A percentile compares a stretch with the other conserved stretches of the same genome.
Conservation (phyloP, 805 yeast genomes). For the Pichia cabralensis region DNA sequence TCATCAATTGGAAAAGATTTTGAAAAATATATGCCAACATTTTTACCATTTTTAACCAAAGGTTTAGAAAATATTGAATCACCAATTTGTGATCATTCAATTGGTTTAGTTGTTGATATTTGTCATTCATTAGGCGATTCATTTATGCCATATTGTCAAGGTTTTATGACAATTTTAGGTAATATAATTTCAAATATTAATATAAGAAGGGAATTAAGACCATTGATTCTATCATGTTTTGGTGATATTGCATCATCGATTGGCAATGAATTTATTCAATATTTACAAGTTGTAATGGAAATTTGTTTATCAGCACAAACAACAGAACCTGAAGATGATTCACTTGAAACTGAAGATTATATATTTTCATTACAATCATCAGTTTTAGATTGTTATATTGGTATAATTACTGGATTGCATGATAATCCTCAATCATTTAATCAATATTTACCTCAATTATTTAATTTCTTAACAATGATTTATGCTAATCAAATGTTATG, state of each 20-base stretch:
- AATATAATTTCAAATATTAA: slow-evolving; percentile 54
- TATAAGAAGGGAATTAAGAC: slow-evolving; percentile 74
- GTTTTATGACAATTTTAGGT: slow-evolving; percentile 78
- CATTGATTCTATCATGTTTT: slow-evolving; percentile 81
- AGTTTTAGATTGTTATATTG: slow-evolving; percentile 92
- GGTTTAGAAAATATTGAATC: slow-evolving; percentile 79
- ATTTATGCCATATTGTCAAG: slow-evolving; percentile 65
- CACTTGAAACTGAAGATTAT: slow-evolving; percentile 72
- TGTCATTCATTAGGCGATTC: slow-evolving; percentile 75
- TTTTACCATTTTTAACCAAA: slow-evolving; percentile 70
- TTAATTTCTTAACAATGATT: slow-evolving; percentile 54
- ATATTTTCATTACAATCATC: slow-evolving; percentile 67
- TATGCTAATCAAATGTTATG: slow-evolving; percentile 51
- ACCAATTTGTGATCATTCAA: slow-evolving; percentile 79
- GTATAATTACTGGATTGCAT: slow-evolving; percentile 84
- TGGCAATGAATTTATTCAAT: slow-evolving; percentile 68
- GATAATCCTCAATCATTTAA: slow-evolving; percentile 54
- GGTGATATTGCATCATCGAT: slow-evolving; percentile 92
- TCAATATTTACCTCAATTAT: slow-evolving; percentile 59
- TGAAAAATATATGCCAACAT: slow-evolving; percentile 65
- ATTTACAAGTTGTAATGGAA: slow-evolving; percentile 68
- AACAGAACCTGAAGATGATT: slow-evolving; percentile 49
- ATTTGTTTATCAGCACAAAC: slow-evolving; percentile 61
- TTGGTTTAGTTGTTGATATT: slow-evolving; percentile 91
- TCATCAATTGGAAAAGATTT: slow-evolving; percentile 66